A percentile compares a stretch with the other conserved stretches of the same genome.
phyloP scores from a whole-genome alignment of 140 eudicot genomes.

The Bidens hawaiensis region DNA sequence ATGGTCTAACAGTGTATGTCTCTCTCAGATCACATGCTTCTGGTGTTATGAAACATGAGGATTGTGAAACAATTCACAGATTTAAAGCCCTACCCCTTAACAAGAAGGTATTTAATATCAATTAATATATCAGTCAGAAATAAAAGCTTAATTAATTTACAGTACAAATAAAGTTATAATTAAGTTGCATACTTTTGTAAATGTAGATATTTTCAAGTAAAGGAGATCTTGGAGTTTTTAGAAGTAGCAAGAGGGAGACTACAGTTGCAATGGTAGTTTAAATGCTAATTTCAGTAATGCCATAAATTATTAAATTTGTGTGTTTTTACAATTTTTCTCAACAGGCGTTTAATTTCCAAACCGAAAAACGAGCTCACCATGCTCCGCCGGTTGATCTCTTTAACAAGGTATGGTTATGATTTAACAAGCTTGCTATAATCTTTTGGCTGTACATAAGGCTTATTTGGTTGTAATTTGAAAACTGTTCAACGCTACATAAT shows the following conservation, averaged over 20 bases:
- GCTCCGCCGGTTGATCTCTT: constrained; percentile 82
- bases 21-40: constrained; percentile 27
- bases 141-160: background rate
- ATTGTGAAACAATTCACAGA: constrained; percentile 31
- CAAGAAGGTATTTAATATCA: constrained; percentile 95
- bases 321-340: constrained; percentile 4
- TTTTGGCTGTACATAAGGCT: no score
- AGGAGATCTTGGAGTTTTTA: constrained; percentile 66
- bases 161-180: background rate
- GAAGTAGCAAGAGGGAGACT: constrained; percentile 67
- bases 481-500: background rate
- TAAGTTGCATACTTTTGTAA: constrained; percentile 1
- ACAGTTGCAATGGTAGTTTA: constrained; percentile 65
- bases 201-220: constrained; percentile 63
- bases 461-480: no score
- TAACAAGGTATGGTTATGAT: constrained; percentile 51
- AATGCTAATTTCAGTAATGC: background rate
- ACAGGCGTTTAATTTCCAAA: constrained; percentile 77
- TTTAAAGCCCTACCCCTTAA: constrained; percentile 82
- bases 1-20: background rate
- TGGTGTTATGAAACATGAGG: constrained; percentile 43
- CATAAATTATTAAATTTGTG: background rate
- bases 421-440: no score
- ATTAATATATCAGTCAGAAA: background rate
- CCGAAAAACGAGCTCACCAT: constrained; percentile 58